Conservation (phyloP, 208 protist species). For the Crithidia thermophila region DNA sequence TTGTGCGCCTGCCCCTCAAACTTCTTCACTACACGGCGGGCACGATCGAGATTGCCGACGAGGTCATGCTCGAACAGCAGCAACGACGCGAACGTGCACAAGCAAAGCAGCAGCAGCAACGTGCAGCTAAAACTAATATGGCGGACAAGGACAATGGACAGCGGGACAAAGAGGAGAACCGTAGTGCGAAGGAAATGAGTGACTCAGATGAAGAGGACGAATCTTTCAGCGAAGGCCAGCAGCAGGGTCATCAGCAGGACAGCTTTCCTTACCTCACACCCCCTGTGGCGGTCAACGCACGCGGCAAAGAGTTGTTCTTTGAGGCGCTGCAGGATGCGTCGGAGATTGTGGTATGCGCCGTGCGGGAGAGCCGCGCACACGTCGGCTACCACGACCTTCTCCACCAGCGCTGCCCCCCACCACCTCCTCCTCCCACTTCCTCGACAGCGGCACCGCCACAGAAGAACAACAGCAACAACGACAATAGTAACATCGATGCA, state of each 20-base stretch:
- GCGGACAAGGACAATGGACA: background rate
- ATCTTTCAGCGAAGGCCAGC: no score
- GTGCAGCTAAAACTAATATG: background rate
- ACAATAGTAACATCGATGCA: no score
- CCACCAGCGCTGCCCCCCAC: slow-evolving; percentile 33
- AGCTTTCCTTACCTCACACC: slow-evolving; percentile 1
- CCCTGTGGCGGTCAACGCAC: slow-evolving; percentile 2
- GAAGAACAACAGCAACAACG: background rate
- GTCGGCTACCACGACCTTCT: slow-evolving; percentile 51
- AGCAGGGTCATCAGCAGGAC: background rate
- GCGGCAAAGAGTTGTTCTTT: slow-evolving; percentile 49
- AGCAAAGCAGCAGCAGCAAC: background rate
- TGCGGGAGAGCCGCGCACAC: slow-evolving; percentile 67
- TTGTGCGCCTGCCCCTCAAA: slow-evolving; percentile 11
- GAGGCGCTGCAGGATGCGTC: slow-evolving; percentile 51
- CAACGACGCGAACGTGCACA: background rate
- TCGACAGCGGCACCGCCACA: background rate
- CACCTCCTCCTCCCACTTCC: background rate
- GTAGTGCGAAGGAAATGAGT: background rate
- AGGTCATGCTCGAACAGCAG: background rate
- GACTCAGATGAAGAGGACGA: background rate
- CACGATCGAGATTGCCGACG: slow-evolving; percentile 21
- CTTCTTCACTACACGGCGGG: slow-evolving; percentile 26
- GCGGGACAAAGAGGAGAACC: background rate
- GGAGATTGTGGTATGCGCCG: slow-evolving; percentile 60